Percentiles rank a stretch among this genome's conserved stretches.
Evolutionary conservation across 2,329 filamentous ascomycete genomes (phyloP).

Genomic region (Phaeosphaeriaceae sp.): DNA sequence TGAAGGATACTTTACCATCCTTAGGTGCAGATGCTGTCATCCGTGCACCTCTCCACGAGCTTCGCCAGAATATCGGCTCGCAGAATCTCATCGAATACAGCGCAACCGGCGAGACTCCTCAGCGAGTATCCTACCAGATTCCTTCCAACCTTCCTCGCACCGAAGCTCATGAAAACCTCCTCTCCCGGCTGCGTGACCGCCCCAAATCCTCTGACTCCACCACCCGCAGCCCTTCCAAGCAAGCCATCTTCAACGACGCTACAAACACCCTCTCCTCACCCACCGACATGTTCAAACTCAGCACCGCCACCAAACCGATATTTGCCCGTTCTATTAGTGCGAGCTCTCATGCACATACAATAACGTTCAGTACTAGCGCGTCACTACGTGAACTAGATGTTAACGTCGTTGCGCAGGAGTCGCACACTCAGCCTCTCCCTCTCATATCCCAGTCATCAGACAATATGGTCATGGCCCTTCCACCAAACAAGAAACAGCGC

Average conservation of each 20-base stretch:
- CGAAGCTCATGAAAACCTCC: conserved; percentile 63
- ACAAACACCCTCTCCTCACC: conserved; percentile 46
- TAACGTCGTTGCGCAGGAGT: conserved; percentile 50
- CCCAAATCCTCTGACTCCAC: conserved; percentile 35
- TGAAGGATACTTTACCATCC: conserved; percentile 67
- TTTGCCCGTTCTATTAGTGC: conserved; percentile 37
- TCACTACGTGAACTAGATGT: conserved; percentile 57
- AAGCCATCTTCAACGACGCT: conserved; percentile 60
- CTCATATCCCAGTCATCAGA: conserved; percentile 42
- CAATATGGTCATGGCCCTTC: conserved; percentile 31
- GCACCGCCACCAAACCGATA: conserved; percentile 25
- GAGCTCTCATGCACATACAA: conserved; percentile 24
- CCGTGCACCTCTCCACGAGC: conserved; percentile 71
- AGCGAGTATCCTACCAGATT: conserved; percentile 81
- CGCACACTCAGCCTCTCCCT: conserved; percentile 39
- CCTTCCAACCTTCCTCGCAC: conserved; percentile 81
- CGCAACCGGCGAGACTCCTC: conserved; percentile 84
- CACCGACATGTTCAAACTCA: conserved; percentile 34
- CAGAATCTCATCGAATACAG: conserved; percentile 78
- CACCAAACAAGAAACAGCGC: conserved; percentile 55
- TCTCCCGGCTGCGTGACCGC: conserved; percentile 56
- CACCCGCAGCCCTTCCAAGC: conserved; percentile 55
- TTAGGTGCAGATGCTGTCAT: conserved; percentile 63
- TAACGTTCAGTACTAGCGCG: conserved; percentile 22
- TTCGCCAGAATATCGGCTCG: conserved; percentile 71